Evolutionary conservation across 192 early-diverging fungal genomes (phyloP).

Genomic region (Jimgerdemannia flammicorona): DNA sequence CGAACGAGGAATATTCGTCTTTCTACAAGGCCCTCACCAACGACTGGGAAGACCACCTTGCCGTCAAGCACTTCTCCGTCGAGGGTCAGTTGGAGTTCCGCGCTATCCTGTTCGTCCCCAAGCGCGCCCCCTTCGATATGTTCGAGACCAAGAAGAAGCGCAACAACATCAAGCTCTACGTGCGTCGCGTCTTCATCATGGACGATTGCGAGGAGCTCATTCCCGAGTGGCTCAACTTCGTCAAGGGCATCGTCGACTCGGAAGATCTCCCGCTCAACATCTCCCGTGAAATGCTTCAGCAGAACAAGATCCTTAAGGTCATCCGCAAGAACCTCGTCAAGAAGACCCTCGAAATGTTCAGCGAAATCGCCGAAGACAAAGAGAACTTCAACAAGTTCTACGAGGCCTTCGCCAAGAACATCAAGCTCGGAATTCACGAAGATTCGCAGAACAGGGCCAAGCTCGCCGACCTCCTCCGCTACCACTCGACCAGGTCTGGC

Average conservation of each 20-base stretch:
- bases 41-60: slow-evolving; percentile 98
- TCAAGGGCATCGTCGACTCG: slow-evolving; percentile 99
- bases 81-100: slow-evolving; percentile 99
- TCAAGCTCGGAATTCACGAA: slow-evolving; percentile 99
- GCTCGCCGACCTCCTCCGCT: slow-evolving; percentile 96
- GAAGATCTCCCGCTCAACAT: slow-evolving; percentile 99
- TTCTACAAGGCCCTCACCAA: slow-evolving; percentile 99
- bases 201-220: slow-evolving; percentile 99
- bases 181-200: slow-evolving; percentile 99
- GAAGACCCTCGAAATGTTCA: slow-evolving; percentile 99
- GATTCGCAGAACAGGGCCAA: slow-evolving; percentile 96
- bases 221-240: slow-evolving; percentile 98
- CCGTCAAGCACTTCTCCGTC: slow-evolving; percentile 98
- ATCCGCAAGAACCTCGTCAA: slow-evolving; percentile 99
- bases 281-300: slow-evolving; percentile 99
- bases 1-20: slow-evolving; percentile 91
- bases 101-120: slow-evolving; percentile 95
- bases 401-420: slow-evolving; percentile 98
- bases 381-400: slow-evolving; percentile 99
- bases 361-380: slow-evolving; percentile 96
- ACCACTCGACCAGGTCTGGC: slow-evolving; percentile 97
- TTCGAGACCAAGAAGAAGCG: slow-evolving; percentile 99
- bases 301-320: slow-evolving; percentile 99
- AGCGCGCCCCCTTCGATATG: slow-evolving; percentile 96
- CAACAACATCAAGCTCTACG: slow-evolving; percentile 99